Evolutionary conservation across 345 rosid genomes (phyloP), one percentile per base, ranked within the genome.

Genomic region (Gossypium thurberi): DNA sequence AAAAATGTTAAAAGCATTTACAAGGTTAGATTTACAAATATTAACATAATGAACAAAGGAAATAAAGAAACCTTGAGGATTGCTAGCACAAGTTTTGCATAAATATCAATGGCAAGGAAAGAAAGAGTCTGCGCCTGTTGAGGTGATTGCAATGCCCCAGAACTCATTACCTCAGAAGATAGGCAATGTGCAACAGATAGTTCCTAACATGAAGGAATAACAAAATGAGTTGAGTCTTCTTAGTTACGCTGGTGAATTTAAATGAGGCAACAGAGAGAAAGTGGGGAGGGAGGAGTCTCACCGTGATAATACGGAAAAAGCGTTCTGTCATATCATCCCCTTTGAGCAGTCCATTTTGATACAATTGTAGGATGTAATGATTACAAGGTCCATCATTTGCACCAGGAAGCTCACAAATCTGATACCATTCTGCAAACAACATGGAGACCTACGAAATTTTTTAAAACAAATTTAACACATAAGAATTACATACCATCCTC

Each of bases 291-390:
- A 12, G 15, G 17, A 23, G 3, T 11, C 14, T 58, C 75, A 95
- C 98, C 84, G 82, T 88, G 46, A 95, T 90, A 37, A 81, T 78
- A 63, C 90, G 89, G 86, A 92, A 87, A 85, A 92, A 89, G 55
- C 92, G 89, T 70, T 92, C 90, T 8, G 93, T 88, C 80, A 87
- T 82, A 65, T 91, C 97, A 82, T 92, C 97, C 69, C 96, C 97
- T 78, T 90, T 89, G 69, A 95, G 87, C 62, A 95, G 79, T 76
- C 96, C 98, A 78, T 78, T 85, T 75, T 88, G 91, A 84, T 88
- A 87, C 85, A 95, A 85, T 73, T 91, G 90, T 74, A 89, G 23
- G 63, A 95, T 83, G 78, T 72, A 95, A 43, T 81, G 87, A 28
- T 83, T 84, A 72, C 79, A 88, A 46, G 89, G 85, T 53, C 78